A percentile compares a stretch with the other conserved stretches of the same genome.
These are phyloP conservation scores for Wickerhamiella azymoides DNA, from an alignment of 805 yeast species.

Conservation along the genomic window DNA sequence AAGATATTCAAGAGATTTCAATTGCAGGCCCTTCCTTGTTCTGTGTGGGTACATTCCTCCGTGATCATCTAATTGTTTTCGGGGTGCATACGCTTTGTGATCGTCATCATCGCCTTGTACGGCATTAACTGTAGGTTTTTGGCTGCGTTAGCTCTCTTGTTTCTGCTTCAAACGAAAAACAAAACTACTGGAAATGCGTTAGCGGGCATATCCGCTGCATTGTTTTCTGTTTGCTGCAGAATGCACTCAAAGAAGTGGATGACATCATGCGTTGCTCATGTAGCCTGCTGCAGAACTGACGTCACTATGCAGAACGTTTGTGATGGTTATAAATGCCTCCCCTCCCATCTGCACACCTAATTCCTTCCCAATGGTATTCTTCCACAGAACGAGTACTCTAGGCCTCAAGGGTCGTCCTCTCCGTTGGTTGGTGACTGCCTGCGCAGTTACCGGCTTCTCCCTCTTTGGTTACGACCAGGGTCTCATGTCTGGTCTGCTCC, in stretches of 20 bases:
- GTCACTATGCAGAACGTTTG: neutral
- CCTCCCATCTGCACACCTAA: neutral
- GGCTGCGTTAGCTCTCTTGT: too few species aligned
- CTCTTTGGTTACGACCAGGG: conserved; percentile 25
- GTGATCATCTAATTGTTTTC: neutral
- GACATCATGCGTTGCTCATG: neutral
- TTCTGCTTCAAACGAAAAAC: too few species aligned
- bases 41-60: neutral
- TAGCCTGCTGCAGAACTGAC: neutral
- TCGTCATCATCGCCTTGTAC: too few species aligned
- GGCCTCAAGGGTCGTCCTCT: conserved; percentile 45
- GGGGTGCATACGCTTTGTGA: neutral
- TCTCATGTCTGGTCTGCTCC: conserved; percentile 23
- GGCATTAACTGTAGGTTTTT: too few species aligned
- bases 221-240: neutral
- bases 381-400: conserved; percentile 32
- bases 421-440: conserved; percentile 36
- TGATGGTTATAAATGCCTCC: neutral
- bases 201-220: neutral
- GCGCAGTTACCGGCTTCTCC: conserved; percentile 52
- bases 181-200: too few species aligned
- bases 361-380: neutral
- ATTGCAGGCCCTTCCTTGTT: too few species aligned
- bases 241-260: neutral
- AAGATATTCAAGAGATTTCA: too few species aligned